Evolutionary conservation across 106 monocot species (phyloP), one percentile per base, ranked within the genome.

Genomic region (Allium cepa): DNA sequence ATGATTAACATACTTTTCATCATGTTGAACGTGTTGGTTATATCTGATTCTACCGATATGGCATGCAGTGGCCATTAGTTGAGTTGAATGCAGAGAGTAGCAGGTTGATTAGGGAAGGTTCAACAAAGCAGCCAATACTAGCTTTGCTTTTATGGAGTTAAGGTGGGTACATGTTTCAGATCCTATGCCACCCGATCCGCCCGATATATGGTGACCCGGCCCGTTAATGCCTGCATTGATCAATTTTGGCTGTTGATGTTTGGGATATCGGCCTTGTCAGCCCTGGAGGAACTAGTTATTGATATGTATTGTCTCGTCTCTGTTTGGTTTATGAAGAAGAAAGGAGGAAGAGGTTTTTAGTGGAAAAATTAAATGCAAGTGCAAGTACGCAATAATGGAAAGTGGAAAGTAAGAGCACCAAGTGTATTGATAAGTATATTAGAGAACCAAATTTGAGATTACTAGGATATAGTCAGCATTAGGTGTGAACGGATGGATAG

Each of bases 101-200:
- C 4, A 59, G n/a, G 26, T 59, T 56, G 0, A 56, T 65, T 7
- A 60, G 74, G 13, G 26, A 36, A 8, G 74, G 60, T 50, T 74
- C 74, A 16, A 67, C 74, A 11, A 67, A 8, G 47, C 60, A 74
- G 58, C n/a, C 26, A 10, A 74, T 51, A 67, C 28, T 15, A 74
- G 48, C 13, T 66, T 66, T 15, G 74, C 67, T 27, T 65, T 65
- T 27, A 74, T 66, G 36, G 14, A 49, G 67, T 50, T 60, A 11
- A 74, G 74, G 74, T 74, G 74, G 66, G 26, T 28, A 65, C 74
- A 47, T 59, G 66, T 74, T 45, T 50, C 74, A 3, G 59, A 28
- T 26, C 74, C 74, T 46, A 74, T 67, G 50, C 74, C 67, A 45
- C 74, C 74, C 26, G 59, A 51, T 10, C 74, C 67, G 45, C 66